Percentiles rank a stretch among this genome's conserved stretches.
These are phyloP conservation scores for Raffaelea deltoideospora DNA, from an alignment of 2,329 filamentous ascomycete species.

Conservation along the genomic window DNA sequence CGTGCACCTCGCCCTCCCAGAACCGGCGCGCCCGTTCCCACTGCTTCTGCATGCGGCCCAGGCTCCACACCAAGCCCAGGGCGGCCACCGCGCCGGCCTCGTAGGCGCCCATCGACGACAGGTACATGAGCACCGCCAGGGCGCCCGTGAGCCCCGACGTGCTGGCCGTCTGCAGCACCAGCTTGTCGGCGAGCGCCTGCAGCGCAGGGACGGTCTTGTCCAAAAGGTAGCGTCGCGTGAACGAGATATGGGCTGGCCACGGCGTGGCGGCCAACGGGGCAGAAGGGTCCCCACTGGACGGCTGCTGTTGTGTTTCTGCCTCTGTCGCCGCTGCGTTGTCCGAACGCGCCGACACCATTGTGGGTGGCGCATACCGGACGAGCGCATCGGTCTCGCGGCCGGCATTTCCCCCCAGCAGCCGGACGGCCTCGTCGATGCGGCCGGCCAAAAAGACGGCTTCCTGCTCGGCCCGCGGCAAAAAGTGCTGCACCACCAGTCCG, in stretches of 20 bases:
- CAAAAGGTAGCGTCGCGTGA: slow-evolving; percentile 51
- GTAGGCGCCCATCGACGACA: slow-evolving; percentile 40
- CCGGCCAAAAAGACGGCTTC: slow-evolving; percentile 74
- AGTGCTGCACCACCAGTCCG: slow-evolving; percentile 62
- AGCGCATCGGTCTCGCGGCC: slow-evolving; percentile 1
- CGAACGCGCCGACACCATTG: slow-evolving; percentile 6
- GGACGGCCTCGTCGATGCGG: slow-evolving; percentile 23
- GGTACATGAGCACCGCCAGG: slow-evolving; percentile 40
- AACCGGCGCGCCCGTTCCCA: slow-evolving; percentile 46
- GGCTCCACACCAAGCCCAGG: slow-evolving; percentile 43
- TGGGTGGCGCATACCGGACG: slow-evolving; percentile 12
- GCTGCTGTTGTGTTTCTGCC: slow-evolving; percentile 4
- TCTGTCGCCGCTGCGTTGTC: not conserved
- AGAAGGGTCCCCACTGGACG: not conserved
- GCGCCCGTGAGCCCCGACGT: slow-evolving; percentile 49
- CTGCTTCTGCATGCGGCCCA: slow-evolving; percentile 43
- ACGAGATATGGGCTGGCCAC: slow-evolving; percentile 64
- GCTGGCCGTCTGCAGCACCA: slow-evolving; percentile 61
- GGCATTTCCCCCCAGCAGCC: slow-evolving; percentile 1
- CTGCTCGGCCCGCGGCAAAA: slow-evolving; percentile 65
- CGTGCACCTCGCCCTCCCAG: slow-evolving; percentile 53
- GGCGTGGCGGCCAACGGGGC: slow-evolving; percentile 16
- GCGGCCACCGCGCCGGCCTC: slow-evolving; percentile 48
- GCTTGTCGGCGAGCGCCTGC: slow-evolving; percentile 56
- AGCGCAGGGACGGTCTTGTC: slow-evolving; percentile 53